Base-by-base conservation (phyloP, 306 rosid genomes). In the Dryas octopetala region DNA sequence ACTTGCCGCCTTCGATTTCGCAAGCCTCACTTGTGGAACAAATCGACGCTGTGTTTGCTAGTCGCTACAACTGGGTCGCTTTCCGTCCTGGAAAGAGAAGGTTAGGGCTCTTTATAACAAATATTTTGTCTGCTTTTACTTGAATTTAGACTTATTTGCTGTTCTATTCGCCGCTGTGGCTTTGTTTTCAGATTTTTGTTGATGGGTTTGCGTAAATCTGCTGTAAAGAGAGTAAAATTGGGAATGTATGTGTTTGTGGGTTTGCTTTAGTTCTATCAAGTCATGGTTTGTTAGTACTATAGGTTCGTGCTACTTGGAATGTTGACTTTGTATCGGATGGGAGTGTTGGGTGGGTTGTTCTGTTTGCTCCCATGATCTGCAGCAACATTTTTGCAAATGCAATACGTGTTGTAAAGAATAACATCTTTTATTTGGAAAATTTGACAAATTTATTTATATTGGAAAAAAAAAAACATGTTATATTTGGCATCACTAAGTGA, bases 1-100 rank as follows among this genome's bases (percentile, higher is more conserved):
- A 88, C 91, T 83, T 91, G 77, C 96, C 93, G 40, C 96, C 91
- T 23, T 63, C 90, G 6, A 80, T 88, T n/a, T 65, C 96, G 7
- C 71, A 78, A 79, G 78, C 81, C 23, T 16, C 79, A 9, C 86
- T 91, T 63, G 74, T 82, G 74, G 74, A 84, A 51, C 90, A 80
- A 66, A 82, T 91, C 66, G 91, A 88, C 23, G 76, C 59, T 50
- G 4, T 79, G 74, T 88, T 91, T 73, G 78, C 79, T 9, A 89
- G 81, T 38, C 96, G 96, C 66, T 91, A 91, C 88, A 80, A 77
- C 72, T 88, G 91, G 91, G 54, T 88, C 46, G 74, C 88, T 52
- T 87, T 91, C 62, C 86, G 81, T 76, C 87, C 93, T 2, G 87
- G 82, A 73, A 88, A 81, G 79, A 72, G 46, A 75, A 85, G 91